Evolutionary conservation across 805 yeast species (phyloP).

Genomic region (Yamadazyma kitorensis): DNA sequence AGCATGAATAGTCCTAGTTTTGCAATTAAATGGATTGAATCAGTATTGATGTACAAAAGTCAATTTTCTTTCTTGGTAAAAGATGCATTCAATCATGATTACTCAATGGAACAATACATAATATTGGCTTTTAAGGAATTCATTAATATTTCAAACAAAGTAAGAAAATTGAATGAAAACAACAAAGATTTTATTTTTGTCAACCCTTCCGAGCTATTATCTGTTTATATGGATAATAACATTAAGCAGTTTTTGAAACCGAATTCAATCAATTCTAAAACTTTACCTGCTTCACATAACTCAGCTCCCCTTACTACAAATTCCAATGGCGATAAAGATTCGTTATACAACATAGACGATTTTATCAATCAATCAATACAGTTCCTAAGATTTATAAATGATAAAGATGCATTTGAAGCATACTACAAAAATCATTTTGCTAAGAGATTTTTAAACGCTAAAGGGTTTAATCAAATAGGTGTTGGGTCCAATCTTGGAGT

Average conservation of each 20-base stretch:
- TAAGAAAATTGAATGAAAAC: constrained; percentile 15
- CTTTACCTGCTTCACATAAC: background rate
- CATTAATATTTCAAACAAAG: constrained; percentile 48
- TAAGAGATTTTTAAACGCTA: constrained; percentile 55
- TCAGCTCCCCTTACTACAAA: constrained; percentile 1
- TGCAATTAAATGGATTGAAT: constrained; percentile 69
- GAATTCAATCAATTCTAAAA: constrained; percentile 5
- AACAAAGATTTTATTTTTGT: constrained; percentile 28
- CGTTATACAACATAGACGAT: constrained; percentile 19
- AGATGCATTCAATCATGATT: constrained; percentile 48
- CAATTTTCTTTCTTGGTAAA: constrained; percentile 49
- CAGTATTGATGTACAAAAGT: constrained; percentile 49
- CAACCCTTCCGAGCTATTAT: constrained; percentile 39
- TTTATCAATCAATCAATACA: constrained; percentile 54
- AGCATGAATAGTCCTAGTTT: constrained; percentile 30
- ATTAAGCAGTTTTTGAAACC: constrained; percentile 35
- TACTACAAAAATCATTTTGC: constrained; percentile 86
- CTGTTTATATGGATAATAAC: constrained; percentile 38
- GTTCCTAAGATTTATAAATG: constrained; percentile 66
- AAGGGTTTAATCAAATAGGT: constrained; percentile 22
- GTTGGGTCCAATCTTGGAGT: constrained; percentile 38
- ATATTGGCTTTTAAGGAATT: constrained; percentile 62
- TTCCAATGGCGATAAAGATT: background rate
- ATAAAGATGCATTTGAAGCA: constrained; percentile 83
- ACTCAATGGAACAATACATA: constrained; percentile 49